Evolutionary conservation across 257 asterid species (phyloP).

Genomic region (Solanum corneliomulleri): DNA sequence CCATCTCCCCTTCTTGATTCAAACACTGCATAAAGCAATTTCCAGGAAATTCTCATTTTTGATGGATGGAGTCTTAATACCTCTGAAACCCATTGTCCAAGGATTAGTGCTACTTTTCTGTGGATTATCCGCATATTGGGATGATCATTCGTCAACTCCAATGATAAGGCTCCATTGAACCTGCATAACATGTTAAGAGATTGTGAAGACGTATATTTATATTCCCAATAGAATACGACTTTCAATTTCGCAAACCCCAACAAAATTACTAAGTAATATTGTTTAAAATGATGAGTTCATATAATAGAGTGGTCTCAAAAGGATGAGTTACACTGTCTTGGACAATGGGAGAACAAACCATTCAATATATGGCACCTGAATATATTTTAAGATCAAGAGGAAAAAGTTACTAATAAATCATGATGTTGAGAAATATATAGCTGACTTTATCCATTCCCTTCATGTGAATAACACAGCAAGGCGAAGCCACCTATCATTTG

Average conservation of each 20-base stretch:
- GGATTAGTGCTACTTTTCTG: constrained; percentile 86
- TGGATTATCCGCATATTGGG: constrained; percentile 93
- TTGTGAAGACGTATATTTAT: background rate
- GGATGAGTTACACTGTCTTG: background rate
- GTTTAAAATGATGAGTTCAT: background rate
- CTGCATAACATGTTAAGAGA: constrained; percentile 29
- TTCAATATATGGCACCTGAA: background rate
- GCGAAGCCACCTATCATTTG: background rate
- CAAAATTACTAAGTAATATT: background rate
- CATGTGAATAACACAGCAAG: background rate
- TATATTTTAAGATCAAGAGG: background rate
- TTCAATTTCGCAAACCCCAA: background rate
- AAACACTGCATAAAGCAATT: background rate
- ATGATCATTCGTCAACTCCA: constrained; percentile 71
- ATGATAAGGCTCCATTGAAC: constrained; percentile 87
- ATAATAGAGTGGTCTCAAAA: background rate
- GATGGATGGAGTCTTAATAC: constrained; percentile 20
- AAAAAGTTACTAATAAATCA: background rate
- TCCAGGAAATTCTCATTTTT: background rate
- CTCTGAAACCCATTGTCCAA: constrained; percentile 99
- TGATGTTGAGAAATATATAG: background rate
- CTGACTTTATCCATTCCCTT: background rate
- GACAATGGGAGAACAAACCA: background rate
- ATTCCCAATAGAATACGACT: background rate
- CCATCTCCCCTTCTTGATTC: background rate